Conservation (phyloP, 345 rosid species). For the Litchi chinensis region DNA sequence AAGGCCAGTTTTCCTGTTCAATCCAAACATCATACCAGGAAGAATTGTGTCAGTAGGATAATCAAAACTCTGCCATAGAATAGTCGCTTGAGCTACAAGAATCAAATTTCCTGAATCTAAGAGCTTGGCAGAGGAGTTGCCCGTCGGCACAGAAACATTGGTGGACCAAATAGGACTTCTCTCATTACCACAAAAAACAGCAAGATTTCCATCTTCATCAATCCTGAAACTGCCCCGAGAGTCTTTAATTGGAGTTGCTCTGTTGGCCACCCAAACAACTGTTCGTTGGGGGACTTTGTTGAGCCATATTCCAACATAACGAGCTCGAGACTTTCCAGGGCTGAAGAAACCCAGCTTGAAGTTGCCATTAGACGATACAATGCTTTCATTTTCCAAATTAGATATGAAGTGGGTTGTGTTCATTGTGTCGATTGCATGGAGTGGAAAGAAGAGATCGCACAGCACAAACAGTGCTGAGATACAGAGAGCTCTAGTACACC, state of each 20-base stretch:
- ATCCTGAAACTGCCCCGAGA: slow-evolving; percentile 18
- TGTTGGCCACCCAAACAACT: slow-evolving; percentile 38
- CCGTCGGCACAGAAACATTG: not conserved
- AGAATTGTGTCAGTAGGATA: slow-evolving; percentile 13
- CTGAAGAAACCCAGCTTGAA: too few species aligned
- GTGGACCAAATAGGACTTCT: slow-evolving; percentile 25
- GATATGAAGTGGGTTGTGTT: too few species aligned
- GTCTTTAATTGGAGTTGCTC: slow-evolving; percentile 21
- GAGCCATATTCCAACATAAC: slow-evolving; percentile 35
- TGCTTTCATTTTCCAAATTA: not conserved
- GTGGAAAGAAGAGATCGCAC: too few species aligned
- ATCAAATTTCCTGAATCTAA: slow-evolving; percentile 37
- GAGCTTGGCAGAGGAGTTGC: slow-evolving; percentile 19
- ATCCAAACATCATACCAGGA: slow-evolving; percentile 25
- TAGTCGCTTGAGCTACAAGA: not conserved
- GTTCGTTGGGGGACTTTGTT: slow-evolving; percentile 14
- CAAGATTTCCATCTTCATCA: slow-evolving; percentile 24
- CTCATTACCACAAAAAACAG: not conserved
- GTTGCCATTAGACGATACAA: too few species aligned
- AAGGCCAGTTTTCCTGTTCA: slow-evolving; percentile 22
- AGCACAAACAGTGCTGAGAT: too few species aligned
- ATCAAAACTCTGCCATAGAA: not conserved
- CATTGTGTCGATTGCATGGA: too few species aligned
- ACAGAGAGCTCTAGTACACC: too few species aligned
- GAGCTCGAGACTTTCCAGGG: slow-evolving; percentile 11